Conservation (phyloP, 2,329 filamentous ascomycete species). For the Colletotrichum gloeosporioides region DNA sequence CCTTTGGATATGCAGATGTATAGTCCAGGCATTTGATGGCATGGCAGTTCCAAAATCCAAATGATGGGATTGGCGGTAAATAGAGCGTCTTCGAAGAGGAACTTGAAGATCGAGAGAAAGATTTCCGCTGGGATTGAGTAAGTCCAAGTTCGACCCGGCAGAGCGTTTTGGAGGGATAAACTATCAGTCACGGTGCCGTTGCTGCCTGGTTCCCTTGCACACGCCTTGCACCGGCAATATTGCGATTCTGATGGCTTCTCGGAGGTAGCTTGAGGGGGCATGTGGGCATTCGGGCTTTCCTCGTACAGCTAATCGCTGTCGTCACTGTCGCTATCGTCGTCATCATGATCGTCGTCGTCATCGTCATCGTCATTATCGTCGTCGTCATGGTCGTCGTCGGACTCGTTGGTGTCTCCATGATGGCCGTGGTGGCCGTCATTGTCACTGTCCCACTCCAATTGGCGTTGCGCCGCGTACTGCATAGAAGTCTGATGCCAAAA, state of each 20-base stretch:
- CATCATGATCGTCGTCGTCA: too few relatives aligned
- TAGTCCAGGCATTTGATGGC: too few relatives aligned
- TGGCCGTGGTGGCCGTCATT: not conserved
- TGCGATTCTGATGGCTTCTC: not conserved
- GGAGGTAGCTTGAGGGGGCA: not conserved
- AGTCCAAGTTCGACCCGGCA: not conserved
- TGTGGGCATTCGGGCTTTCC: not conserved
- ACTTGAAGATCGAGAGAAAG: too few relatives aligned
- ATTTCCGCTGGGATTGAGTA: too few relatives aligned
- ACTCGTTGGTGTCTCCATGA: not conserved
- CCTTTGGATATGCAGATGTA: not conserved
- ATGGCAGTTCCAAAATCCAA: too few relatives aligned
- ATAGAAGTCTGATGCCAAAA: not conserved
- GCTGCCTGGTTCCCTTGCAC: accelerated
- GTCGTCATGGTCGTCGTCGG: not conserved
- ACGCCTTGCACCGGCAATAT: not conserved
- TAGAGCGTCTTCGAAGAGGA: too few relatives aligned
- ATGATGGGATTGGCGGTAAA: too few relatives aligned
- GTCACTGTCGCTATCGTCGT: not conserved
- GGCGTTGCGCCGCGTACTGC: not conserved
- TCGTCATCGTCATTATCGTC: not conserved
- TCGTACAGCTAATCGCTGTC: not conserved
- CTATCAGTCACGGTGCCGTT: not conserved
- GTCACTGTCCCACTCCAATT: too few relatives aligned
- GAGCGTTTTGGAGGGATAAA: not conserved